Percentiles rank a stretch among this genome's conserved stretches.
Evolutionary conservation across 2,329 filamentous ascomycete genomes (phyloP).

Genomic region (Rutstroemia sydowiana): DNA sequence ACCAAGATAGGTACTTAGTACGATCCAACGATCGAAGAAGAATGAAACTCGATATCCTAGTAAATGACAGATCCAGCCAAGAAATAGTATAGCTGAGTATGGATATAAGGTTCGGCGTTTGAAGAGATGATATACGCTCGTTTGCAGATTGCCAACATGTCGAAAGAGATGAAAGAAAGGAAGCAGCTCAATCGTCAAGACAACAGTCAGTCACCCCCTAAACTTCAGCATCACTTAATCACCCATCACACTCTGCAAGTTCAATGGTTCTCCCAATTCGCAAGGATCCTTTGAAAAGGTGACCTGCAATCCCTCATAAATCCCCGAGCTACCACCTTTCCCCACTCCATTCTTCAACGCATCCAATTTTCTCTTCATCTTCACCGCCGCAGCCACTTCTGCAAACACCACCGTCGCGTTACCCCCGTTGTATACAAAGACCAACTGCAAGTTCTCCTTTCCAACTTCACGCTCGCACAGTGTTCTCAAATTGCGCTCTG

Average conservation of each 20-base stretch:
- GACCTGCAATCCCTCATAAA: constrained; percentile 9
- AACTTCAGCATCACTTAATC: constrained; percentile 1
- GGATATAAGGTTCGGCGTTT: too few relatives aligned
- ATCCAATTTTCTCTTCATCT: constrained; percentile 24
- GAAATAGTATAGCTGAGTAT: not conserved
- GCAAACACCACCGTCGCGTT: constrained; percentile 29
- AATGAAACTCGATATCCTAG: too few relatives aligned
- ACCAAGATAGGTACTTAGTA: too few relatives aligned
- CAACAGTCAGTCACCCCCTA: too few relatives aligned
- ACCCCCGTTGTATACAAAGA: constrained; percentile 26
- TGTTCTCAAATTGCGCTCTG: constrained; percentile 16
- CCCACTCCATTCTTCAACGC: constrained; percentile 5
- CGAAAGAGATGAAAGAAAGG: too few relatives aligned
- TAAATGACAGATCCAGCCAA: not conserved
- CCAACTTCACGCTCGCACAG: constrained; percentile 23
- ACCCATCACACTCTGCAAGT: constrained; percentile 5
- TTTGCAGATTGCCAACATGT: too few relatives aligned
- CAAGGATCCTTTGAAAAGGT: constrained; percentile 13
- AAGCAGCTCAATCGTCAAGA: too few relatives aligned
- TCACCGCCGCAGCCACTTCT: constrained; percentile 22
- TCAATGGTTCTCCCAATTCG: constrained; percentile 2
- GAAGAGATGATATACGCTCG: too few relatives aligned
- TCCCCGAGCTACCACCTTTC: not conserved
- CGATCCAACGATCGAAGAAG: not conserved
- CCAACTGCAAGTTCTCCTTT: constrained; percentile 20